Evolutionary conservation across 2,329 filamentous ascomycete species (phyloP).

Genomic region (Nothomitra cinnamomea): DNA sequence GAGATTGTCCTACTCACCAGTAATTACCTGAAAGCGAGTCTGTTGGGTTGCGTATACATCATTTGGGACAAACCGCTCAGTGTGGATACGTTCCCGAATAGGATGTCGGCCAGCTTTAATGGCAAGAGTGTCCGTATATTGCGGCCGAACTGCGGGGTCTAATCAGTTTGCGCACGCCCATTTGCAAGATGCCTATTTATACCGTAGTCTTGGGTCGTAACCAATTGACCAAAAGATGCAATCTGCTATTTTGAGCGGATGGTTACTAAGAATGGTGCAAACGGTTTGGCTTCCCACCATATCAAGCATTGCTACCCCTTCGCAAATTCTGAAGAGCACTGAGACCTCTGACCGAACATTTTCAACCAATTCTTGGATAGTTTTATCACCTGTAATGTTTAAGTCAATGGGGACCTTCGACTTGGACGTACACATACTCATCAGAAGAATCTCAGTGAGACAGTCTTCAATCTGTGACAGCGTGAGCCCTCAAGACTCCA

Average conservation of each 20-base stretch:
- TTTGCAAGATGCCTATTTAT: neutral
- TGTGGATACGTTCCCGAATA: conserved; percentile 56
- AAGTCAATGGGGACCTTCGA: conserved; percentile 1
- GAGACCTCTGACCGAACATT: conserved; percentile 57
- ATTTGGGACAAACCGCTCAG: conserved; percentile 62
- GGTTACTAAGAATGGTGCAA: conserved; percentile 16
- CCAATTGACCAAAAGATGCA: conserved; percentile 55
- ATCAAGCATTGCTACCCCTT: conserved; percentile 73
- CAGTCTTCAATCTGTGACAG: conserved; percentile 54
- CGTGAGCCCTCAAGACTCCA: conserved; percentile 1
- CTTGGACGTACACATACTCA: conserved; percentile 33
- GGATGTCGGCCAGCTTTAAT: conserved; percentile 64
- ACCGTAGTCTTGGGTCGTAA: conserved; percentile 45
- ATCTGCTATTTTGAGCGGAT: conserved; percentile 14
- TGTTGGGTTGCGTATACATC: conserved; percentile 74
- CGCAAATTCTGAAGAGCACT: conserved; percentile 65
- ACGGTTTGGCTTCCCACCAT: conserved; percentile 38
- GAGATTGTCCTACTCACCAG: conserved; percentile 20
- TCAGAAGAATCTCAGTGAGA: conserved; percentile 49
- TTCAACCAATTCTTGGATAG: conserved; percentile 53
- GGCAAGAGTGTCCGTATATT: conserved; percentile 49
- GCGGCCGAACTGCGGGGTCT: conserved; percentile 36
- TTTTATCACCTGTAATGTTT: conserved; percentile 35
- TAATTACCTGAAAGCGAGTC: conserved; percentile 79
- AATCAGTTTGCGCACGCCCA: neutral